Percentiles rank a stretch among this genome's conserved stretches.
Conservation (phyloP, 129 eudicot species). For the Gnaphalium uliginosum region DNA sequence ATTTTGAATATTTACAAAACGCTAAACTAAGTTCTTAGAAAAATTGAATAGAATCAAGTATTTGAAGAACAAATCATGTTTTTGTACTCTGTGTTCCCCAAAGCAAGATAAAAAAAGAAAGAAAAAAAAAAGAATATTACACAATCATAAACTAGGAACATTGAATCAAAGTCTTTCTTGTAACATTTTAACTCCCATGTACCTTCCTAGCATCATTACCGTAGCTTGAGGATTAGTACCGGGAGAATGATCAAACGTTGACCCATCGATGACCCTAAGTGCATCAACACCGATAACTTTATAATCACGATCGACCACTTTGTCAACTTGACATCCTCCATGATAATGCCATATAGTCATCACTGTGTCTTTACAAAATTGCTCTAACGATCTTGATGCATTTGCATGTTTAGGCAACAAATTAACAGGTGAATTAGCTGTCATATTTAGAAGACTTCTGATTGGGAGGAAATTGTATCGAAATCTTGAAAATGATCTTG, state of each 20-base stretch:
- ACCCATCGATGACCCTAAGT: slow-evolving; percentile 87
- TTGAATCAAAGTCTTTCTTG: slow-evolving; percentile 40
- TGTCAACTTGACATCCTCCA: slow-evolving; percentile 80
- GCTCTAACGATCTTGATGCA: slow-evolving; percentile 60
- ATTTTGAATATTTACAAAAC: slow-evolving; percentile 26
- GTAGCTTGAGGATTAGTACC: slow-evolving; percentile 99
- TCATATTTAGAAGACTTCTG: slow-evolving; percentile 58
- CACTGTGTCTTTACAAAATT: slow-evolving; percentile 74
- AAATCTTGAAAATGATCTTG: slow-evolving; percentile 63
- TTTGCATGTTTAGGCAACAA: slow-evolving; percentile 74
- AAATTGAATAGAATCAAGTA: background rate
- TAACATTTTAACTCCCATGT: slow-evolving; percentile 72
- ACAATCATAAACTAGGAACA: slow-evolving; percentile 15
- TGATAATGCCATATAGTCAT: slow-evolving; percentile 95
- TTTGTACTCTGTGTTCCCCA: background rate
- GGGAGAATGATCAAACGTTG: slow-evolving; percentile 76
- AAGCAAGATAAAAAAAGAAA: background rate
- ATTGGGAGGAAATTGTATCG: slow-evolving; percentile 43
- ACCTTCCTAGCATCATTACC: slow-evolving; percentile 99
- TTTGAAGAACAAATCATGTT: slow-evolving; percentile 14
- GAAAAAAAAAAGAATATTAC: background rate
- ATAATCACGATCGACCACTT: slow-evolving; percentile 76
- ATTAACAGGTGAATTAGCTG: slow-evolving; percentile 58
- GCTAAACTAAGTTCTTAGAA: slow-evolving; percentile 18
- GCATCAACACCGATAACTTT: slow-evolving; percentile 77